These are phyloP conservation scores for Populus alba DNA, from an alignment of 345 rosid species.

Conservation along the genomic window DNA sequence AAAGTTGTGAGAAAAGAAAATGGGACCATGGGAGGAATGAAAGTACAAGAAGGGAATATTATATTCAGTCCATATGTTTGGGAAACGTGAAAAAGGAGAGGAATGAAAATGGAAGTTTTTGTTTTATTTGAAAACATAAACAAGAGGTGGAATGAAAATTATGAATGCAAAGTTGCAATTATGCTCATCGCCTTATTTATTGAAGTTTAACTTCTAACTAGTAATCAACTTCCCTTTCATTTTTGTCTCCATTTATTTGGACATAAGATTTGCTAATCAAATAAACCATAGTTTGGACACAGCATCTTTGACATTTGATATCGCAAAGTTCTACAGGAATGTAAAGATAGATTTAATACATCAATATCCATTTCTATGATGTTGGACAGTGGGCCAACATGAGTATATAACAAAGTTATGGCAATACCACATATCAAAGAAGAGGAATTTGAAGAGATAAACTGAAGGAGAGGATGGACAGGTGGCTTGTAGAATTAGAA, in stretches of 20 bases:
- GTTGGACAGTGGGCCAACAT: too few relatives aligned
- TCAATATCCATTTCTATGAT: too few relatives aligned
- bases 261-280: not conserved
- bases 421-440: too few relatives aligned
- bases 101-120: not conserved
- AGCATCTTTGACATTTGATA: too few relatives aligned
- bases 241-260: not conserved
- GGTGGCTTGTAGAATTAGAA: not conserved
- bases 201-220: not conserved
- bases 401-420: too few relatives aligned
- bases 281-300: not conserved
- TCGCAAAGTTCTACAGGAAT: too few relatives aligned
- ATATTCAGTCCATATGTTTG: not conserved
- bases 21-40: not conserved
- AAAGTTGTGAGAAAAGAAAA: not conserved
- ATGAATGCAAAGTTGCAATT: not conserved
- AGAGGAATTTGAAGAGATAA: too few relatives aligned
- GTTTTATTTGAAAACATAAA: not conserved
- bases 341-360: too few relatives aligned
- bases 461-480: not conserved
- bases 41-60: not conserved
- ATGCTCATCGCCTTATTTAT: not conserved
- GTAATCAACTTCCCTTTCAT: not conserved
- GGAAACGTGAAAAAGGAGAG: not conserved
- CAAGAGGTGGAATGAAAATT: not conserved